phyloP scores from a whole-genome alignment of 164 flowering plant genomes.

The Houttuynia cordata region DNA sequence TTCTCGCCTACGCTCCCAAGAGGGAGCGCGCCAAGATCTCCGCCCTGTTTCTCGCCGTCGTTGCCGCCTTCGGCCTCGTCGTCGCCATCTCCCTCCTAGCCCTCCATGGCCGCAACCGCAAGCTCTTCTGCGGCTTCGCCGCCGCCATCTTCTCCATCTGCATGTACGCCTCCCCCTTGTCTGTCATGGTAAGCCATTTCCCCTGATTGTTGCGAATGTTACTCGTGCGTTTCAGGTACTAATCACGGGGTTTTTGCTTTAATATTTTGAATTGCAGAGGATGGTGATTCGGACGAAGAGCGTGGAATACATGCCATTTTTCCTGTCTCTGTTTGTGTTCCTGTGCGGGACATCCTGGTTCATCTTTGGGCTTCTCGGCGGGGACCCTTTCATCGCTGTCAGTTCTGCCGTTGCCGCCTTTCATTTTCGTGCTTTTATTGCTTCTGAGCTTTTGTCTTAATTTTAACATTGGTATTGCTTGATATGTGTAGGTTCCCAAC shows the following conservation, averaged over 20 bases:
- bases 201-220: too few species aligned
- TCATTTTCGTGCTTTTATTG: background rate
- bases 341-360: constrained; percentile 43
- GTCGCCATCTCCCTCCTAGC: constrained; percentile 58
- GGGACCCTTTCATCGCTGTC: constrained; percentile 36
- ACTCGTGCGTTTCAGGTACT: background rate
- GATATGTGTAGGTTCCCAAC: background rate
- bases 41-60: constrained; percentile 29
- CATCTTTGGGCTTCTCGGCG: constrained; percentile 36
- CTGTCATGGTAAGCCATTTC: constrained; percentile 54
- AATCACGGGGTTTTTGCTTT: background rate
- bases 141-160: constrained; percentile 72
- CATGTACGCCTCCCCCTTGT: constrained; percentile 84
- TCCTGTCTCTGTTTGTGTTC: constrained; percentile 34
- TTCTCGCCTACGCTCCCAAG: constrained; percentile 52
- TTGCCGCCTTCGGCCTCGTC: constrained; percentile 40
- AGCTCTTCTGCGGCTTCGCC: constrained; percentile 69
- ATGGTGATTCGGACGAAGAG: constrained; percentile 44
- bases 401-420: constrained; percentile 6
- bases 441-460: too few species aligned
- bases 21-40: constrained; percentile 42
- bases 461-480: background rate
- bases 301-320: constrained; percentile 58
- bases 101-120: constrained; percentile 53
- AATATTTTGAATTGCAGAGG: constrained; percentile 20